A percentile compares a stretch with the other conserved stretches of the same genome.
Conservation (phyloP, 2,329 filamentous ascomycete genomes). For the Fulvia fulva region DNA sequence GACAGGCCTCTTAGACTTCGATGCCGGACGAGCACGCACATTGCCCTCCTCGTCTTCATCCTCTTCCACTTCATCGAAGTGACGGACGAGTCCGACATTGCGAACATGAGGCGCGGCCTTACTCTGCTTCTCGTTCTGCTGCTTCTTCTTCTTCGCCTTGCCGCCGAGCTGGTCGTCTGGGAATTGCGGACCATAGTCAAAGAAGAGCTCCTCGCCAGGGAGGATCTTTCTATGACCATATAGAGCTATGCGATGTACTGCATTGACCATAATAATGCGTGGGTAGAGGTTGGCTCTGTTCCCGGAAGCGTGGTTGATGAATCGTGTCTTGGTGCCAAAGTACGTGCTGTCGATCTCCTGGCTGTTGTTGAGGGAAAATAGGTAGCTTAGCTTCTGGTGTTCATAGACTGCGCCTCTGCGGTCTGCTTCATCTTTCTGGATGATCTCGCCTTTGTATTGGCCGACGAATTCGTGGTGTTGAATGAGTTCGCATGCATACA, state of each 20-base stretch:
- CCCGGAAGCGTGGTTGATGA: constrained; percentile 71
- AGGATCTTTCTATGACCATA: constrained; percentile 63
- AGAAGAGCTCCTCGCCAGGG: constrained; percentile 73
- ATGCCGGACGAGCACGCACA: not conserved
- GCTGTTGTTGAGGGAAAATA: constrained; percentile 51
- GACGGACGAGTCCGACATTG: constrained; percentile 18
- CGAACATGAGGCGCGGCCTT: constrained; percentile 23
- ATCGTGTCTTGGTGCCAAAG: constrained; percentile 75
- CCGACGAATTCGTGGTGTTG: constrained; percentile 68
- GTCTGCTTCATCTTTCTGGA: constrained; percentile 65
- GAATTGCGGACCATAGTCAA: constrained; percentile 62
- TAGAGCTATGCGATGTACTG: constrained; percentile 70
- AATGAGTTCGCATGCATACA: constrained; percentile 68
- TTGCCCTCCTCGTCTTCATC: not conserved
- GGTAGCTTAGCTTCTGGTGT: constrained; percentile 59
- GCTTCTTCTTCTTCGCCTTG: constrained; percentile 7
- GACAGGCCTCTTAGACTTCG: not conserved
- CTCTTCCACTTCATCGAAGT: constrained; percentile 25
- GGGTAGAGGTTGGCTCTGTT: constrained; percentile 59
- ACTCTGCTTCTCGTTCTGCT: constrained; percentile 6
- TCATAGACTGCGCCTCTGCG: constrained; percentile 64
- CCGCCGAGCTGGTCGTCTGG: constrained; percentile 26
- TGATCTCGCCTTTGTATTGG: constrained; percentile 76
- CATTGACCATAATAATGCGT: constrained; percentile 67
- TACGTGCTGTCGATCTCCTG: constrained; percentile 67